Evolutionary conservation across 192 early-diverging fungal genomes (phyloP).

Genomic region (Linnemannia elongata): DNA sequence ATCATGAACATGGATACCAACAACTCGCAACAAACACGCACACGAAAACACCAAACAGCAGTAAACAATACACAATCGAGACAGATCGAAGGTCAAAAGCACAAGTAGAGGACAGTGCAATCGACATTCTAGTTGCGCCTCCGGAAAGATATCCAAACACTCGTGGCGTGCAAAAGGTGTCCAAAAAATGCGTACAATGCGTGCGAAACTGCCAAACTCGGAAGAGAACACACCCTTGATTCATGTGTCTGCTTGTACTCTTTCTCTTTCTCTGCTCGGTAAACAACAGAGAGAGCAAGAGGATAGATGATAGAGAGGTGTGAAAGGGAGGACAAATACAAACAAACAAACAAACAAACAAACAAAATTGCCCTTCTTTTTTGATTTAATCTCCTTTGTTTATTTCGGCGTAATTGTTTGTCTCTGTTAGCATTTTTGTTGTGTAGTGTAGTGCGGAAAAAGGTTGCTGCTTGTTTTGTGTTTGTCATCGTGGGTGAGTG

Average conservation of each 20-base stretch:
- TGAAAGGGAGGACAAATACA: background rate
- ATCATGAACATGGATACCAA: background rate
- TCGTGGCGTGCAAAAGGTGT: background rate
- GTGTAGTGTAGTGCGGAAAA: background rate
- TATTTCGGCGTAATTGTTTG: background rate
- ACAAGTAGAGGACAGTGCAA: slow-evolving; percentile 4
- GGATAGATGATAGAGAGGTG: too few relatives aligned
- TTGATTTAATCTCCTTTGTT: background rate
- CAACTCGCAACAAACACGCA: background rate
- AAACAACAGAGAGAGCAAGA: too few relatives aligned
- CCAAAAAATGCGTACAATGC: background rate
- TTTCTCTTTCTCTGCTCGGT: too few relatives aligned
- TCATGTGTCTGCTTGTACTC: background rate
- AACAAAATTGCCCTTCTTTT: background rate
- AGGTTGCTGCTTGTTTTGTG: background rate
- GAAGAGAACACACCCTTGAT: background rate
- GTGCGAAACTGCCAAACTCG: background rate
- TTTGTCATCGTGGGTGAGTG: too few relatives aligned
- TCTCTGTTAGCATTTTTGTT: background rate
- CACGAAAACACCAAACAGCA: background rate
- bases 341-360: too few relatives aligned
- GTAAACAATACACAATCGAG: background rate
- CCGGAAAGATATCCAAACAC: background rate
- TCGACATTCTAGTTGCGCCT: slow-evolving; percentile 4
- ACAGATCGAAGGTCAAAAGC: background rate